A percentile compares a stretch with the other conserved stretches of the same genome.
Evolutionary conservation across 1,284 basidiomycete species (phyloP).

Genomic region (Fomitiporia mediterranea): DNA sequence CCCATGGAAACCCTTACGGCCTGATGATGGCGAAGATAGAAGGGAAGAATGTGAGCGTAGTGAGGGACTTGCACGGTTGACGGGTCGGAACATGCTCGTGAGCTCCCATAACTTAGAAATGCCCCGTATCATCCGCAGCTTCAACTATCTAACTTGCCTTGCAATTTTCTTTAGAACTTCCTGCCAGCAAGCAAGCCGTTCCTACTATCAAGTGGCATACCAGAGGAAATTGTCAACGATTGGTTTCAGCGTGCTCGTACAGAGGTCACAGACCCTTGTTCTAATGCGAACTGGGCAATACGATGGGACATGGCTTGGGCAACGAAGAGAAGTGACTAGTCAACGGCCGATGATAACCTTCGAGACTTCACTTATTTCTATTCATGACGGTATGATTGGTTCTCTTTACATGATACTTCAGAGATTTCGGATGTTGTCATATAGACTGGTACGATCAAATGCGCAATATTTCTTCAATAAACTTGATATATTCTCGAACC

Average conservation of each 20-base stretch:
- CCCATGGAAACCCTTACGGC: not conserved
- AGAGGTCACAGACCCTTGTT: not conserved
- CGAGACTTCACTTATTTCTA: no score
- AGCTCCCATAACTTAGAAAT: not conserved
- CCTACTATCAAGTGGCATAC: conserved; percentile 5
- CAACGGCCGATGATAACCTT: no score
- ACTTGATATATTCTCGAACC: no score
- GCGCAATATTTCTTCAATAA: no score
- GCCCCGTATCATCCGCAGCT: not conserved
- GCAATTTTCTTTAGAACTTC: conserved; percentile 1
- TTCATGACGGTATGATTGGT: no score
- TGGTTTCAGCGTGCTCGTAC: conserved; percentile 9
- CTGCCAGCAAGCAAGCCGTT: conserved; percentile 9
- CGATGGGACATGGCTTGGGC: conserved; percentile 16
- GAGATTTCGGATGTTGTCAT: no score
- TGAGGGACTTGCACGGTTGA: conserved; percentile 5
- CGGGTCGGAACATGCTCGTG: conserved; percentile 14
- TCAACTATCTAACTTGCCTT: not conserved
- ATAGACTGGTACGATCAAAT: no score
- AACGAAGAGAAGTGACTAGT: no score
- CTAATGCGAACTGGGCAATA: conserved; percentile 1
- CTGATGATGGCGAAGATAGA: not conserved
- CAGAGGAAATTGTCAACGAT: conserved; percentile 10
- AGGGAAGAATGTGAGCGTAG: not conserved
- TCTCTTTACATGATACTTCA: no score